Evolutionary conservation across 257 asterid species (phyloP), one percentile per base, ranked within the genome.

Genomic region (Echium plantagineum): DNA sequence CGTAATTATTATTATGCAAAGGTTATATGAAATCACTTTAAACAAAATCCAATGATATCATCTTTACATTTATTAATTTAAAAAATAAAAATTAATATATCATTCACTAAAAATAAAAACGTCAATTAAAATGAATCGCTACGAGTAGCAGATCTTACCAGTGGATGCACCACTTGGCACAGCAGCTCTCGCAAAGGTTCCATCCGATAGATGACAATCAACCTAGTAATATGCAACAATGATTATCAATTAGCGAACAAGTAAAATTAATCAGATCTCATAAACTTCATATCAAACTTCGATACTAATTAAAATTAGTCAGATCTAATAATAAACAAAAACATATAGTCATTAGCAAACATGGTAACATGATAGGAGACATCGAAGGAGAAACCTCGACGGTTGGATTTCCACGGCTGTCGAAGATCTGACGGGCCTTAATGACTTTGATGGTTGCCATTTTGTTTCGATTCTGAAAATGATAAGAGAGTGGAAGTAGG

Each of bases 161-260:
- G 97, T 89, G 58, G 97, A 89, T 71, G 97, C 97, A 31, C 97
- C 97, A 32, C 97, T 89, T 9, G 95, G 95, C 65, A 86, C 97
- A 62, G 97, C 95, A 26, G 95, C 97, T 77, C 97, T 84, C 5
- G 89, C 87, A 15, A 54, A 75, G 28, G 59, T 2, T 53, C 89
- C 94, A 58, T 81, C 76, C 9, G 95, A 79, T 15, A 79, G 76
- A 77, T 26, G 67, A n/a, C 77, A 74, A 72, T 89, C 97, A 64
- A 84, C 97, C 97, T 89, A 67, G 55, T 68, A 3, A 24, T 24
- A 24, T 24, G 1, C 26, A 24, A 24, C 26, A 1, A 24, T 3
- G 26, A 24, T 24, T 24, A 24, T 24, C 26, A 24, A 24, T 24
- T 24, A 24, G 26, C 26, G 3, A 24, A 24, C 26, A 24, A 42